Evolutionary conservation across 1,139 yeast genomes (phyloP).

Genomic region (Barnettozyma hawaiiensis): DNA sequence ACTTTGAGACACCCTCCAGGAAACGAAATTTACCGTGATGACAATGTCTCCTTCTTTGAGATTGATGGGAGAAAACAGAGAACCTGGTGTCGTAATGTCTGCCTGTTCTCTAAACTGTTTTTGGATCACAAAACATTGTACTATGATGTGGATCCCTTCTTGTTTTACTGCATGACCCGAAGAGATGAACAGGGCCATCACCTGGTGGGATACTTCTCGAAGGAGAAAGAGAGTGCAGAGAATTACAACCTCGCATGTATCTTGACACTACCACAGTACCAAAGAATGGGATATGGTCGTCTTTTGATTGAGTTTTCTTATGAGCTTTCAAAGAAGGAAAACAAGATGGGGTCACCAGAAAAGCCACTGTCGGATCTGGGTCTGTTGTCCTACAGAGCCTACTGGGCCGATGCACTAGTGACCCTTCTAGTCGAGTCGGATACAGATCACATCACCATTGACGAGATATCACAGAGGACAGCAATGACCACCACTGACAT

Average conservation of each 20-base stretch:
- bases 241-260: slow-evolving; percentile 97
- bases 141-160: slow-evolving; percentile 95
- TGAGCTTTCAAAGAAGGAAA: slow-evolving; percentile 80
- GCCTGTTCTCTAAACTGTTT: slow-evolving; percentile 80
- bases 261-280: slow-evolving; percentile 91
- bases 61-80: slow-evolving; percentile 94
- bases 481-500: slow-evolving; percentile 97
- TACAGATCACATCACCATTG: slow-evolving; percentile 72
- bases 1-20: slow-evolving; percentile 96
- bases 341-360: slow-evolving; percentile 93
- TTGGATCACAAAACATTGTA: slow-evolving; percentile 92
- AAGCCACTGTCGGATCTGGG: slow-evolving; percentile 96
- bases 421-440: slow-evolving; percentile 63
- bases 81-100: slow-evolving; percentile 94
- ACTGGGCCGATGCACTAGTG: slow-evolving; percentile 89
- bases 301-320: slow-evolving; percentile 89
- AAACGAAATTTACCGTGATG: slow-evolving; percentile 91
- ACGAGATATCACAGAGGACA: slow-evolving; percentile 79
- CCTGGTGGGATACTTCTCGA: slow-evolving; percentile 91
- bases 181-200: slow-evolving; percentile 89
- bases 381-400: slow-evolving; percentile 85
- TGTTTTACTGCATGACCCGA: slow-evolving; percentile 91
- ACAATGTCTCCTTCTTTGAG: slow-evolving; percentile 81
- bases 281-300: slow-evolving; percentile 90
- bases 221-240: slow-evolving; percentile 94